Base-by-base conservation (phyloP, 352 stramenopile species). In the Pythium sp. region DNA sequence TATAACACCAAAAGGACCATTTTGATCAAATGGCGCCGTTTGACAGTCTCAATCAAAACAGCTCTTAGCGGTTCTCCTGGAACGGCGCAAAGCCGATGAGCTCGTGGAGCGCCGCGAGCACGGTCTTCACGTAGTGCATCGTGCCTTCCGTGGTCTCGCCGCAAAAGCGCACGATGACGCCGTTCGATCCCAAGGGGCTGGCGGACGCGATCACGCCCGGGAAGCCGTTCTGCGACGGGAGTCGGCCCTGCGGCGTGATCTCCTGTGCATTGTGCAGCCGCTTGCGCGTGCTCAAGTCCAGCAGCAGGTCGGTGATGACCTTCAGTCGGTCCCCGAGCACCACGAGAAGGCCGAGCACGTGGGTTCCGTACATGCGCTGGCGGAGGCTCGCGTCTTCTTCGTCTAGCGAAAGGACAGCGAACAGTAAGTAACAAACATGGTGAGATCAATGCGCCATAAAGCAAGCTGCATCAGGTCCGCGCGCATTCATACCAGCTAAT, bases 131-230 rank as follows among this genome's bases (percentile, higher is more conserved):
- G 62, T 86, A 94, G 18, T 67, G 74, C 73, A 91, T 82, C 7
- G 79, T 77, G 41, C 65, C 76, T 65, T 95, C 88, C 3, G 78
- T 78, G 58, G 91, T 83, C 49, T 82, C 73, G 14, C 77, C 80
- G 63, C 78, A 88, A 46, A 95, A 89, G 32, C 88, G 85, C 22
- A 92, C 76, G 59, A 94, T 91, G 11, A 91, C 85, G 28, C 85
- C 82, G 49, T 84, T 78, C 6, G 51, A 28, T 5, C 71, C 72
- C n/a, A 95, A 68, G 2, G 86, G 82, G 68, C 88, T 95, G 54
- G 87, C 81, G n/a, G 86, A 92, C 4, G 84, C 74, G 47, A 91
- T 80, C 11, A 95, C 85, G 9, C 79, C 80, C 0, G 73, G 64
- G 62, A 81, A 84, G 0, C 78, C 79, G 54, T 76, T 78, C 9